Base-by-base conservation (phyloP, 371 early-diverging fungal species). In the Apophysomyces ossiformis region DNA sequence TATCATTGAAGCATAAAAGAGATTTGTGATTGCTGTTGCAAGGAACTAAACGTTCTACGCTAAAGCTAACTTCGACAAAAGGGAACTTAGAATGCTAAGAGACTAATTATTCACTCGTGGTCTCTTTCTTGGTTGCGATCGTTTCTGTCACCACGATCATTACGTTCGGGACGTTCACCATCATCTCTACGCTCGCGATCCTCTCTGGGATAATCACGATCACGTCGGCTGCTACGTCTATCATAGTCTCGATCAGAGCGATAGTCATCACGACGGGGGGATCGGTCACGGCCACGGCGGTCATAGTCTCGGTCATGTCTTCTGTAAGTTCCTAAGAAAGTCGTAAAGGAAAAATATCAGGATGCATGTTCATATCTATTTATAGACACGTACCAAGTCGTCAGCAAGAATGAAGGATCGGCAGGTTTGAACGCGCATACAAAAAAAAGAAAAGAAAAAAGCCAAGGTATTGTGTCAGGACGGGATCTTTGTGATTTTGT, bases 251-350 rank as follows among this genome's bases (percentile, higher is more conserved):
- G 44, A 11, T 61, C 47, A n/a, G 46, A 46, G 47, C 61, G 61
- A 18, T 62, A 50, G 54, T 50, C 44, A 32, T 62, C 62, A 26
- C 62, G 62, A 6, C 62, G 66, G 50, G 54, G 54, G 11, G 54
- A 50, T 50, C 54, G 54, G 21, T 50, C 54, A 21, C 56, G 58
- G 11, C 47, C 60, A 13, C 69, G 57, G n/a, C 69, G 69, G 32
- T 69, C 69, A 69, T 65, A 64, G 58, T 69, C 64, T 38, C 65
- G 54, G 21, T 50, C 54, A 50, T 64, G 50, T 45, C 68, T 63
- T 61, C 63, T 54, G 44, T 41, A 50, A 50, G 11, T 6, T 50
- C 21, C 21, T 50, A 21, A 50, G 21, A 0, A 50, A 50, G 21
- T 11, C 46, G 2, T 45, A 13, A 50, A 9, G 9, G 4, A 21